Evolutionary conservation across 768 basidiomycete genomes (phyloP).

Genomic region (Pluteus cervinus): DNA sequence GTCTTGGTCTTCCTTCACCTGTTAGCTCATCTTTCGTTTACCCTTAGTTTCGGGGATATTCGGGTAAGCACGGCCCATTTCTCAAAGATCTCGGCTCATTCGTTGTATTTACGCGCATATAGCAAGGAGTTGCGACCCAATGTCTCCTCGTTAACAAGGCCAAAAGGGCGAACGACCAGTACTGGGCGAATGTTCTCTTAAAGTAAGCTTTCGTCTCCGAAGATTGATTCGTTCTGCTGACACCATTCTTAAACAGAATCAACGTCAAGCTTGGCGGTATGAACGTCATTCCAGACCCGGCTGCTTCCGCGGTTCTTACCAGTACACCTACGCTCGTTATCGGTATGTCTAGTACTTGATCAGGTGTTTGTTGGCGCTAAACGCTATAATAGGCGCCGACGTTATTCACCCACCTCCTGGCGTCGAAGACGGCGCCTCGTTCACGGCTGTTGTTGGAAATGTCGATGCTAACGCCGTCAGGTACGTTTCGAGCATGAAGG

Average conservation of each 20-base stretch:
- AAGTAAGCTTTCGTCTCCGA: conserved; percentile 43
- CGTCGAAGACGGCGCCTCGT: conserved; percentile 65
- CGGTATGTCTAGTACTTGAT: conserved; percentile 35
- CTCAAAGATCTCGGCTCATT: no score
- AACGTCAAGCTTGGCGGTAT: conserved; percentile 84
- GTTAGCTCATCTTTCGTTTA: background rate
- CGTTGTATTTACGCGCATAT: no score
- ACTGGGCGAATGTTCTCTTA: conserved; percentile 75
- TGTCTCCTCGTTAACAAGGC: conserved; percentile 67
- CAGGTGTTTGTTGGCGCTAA: background rate
- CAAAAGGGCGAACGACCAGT: conserved; percentile 61
- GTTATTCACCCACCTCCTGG: conserved; percentile 79
- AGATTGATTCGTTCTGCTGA: background rate
- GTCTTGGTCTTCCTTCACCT: background rate
- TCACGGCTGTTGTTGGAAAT: conserved; percentile 69
- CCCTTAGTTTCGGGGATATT: conserved; percentile 60
- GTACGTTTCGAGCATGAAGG: conserved; percentile 47
- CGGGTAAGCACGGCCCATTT: conserved; percentile 18
- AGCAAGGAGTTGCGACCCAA: conserved; percentile 78
- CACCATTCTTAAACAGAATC: no score
- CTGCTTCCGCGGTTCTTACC: conserved; percentile 47
- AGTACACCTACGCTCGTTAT: conserved; percentile 78
- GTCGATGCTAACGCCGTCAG: conserved; percentile 68
- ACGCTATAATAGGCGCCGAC: conserved; percentile 52
- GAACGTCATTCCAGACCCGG: conserved; percentile 72